phyloP scores from a whole-genome alignment of 2,329 filamentous ascomycete genomes.

The Venturiaceae sp. region DNA sequence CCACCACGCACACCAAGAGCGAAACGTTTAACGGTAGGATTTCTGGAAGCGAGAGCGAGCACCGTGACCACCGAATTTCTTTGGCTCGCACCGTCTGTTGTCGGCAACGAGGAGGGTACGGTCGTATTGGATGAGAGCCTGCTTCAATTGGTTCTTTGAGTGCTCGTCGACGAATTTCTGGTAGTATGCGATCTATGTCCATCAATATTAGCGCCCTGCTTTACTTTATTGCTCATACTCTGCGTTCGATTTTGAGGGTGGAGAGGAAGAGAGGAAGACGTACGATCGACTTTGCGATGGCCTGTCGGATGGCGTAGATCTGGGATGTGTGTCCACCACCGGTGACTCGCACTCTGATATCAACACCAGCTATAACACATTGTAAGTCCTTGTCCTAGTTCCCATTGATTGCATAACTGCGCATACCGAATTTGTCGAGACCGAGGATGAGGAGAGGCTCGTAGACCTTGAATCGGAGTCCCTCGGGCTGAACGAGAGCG shows the following conservation, averaged over 20 bases:
- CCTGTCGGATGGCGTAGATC: conserved; percentile 97
- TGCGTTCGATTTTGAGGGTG: neutral
- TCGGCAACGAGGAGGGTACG: conserved; percentile 96
- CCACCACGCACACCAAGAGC: conserved; percentile 3
- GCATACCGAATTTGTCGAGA: conserved; percentile 80
- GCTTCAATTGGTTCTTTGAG: conserved; percentile 99
- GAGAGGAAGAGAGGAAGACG: conserved; percentile 13
- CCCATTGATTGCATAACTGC: neutral
- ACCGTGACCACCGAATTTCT: conserved; percentile 94
- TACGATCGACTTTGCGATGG: conserved; percentile 90
- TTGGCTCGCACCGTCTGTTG: conserved; percentile 98
- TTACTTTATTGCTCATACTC: neutral
- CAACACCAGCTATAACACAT: conserved; percentile 57
- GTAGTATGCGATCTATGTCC: conserved; percentile 71
- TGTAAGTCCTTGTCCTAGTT: conserved; percentile 1
- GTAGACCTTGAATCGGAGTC: conserved; percentile 99
- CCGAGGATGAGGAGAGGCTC: conserved; percentile 96
- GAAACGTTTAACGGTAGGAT: conserved; percentile 79
- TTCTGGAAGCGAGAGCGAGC: conserved; percentile 97
- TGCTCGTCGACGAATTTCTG: conserved; percentile 99
- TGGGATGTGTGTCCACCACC: conserved; percentile 98
- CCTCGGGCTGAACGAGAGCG: conserved; percentile 86
- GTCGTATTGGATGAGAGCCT: conserved; percentile 91
- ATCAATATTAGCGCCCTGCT: conserved; percentile 9
- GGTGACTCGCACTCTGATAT: conserved; percentile 92